Percentiles rank a stretch among this genome's conserved stretches.
Conservation (phyloP, 108 stramenopile genomes). For the Nitzschia palea region DNA sequence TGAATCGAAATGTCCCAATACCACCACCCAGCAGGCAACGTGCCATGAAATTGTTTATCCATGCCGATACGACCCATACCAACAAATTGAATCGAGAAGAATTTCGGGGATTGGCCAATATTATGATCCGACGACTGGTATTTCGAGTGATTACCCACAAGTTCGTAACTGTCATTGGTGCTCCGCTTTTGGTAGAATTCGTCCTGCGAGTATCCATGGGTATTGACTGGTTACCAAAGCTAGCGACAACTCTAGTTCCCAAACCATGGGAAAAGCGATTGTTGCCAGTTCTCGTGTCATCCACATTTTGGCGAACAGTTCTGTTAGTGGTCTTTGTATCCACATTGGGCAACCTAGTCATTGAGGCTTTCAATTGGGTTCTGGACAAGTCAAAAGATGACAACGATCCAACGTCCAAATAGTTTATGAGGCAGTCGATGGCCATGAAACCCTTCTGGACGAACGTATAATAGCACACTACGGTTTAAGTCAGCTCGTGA, state of each 20-base stretch:
- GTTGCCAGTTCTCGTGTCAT: slow-evolving; percentile 27
- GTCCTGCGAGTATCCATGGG: neutral
- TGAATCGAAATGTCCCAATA: slow-evolving; percentile 46
- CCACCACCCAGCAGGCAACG: slow-evolving; percentile 35
- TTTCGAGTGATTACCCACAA: slow-evolving; percentile 36
- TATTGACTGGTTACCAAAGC: slow-evolving; percentile 12
- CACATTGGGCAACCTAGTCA: slow-evolving; percentile 31
- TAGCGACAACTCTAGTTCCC: slow-evolving; percentile 17
- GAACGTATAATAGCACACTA: too few species aligned
- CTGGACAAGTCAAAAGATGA: slow-evolving; percentile 11
- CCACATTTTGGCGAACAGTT: slow-evolving; percentile 28
- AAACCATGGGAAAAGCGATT: slow-evolving; percentile 12
- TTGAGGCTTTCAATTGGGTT: slow-evolving; percentile 22
- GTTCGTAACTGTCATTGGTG: slow-evolving; percentile 42
- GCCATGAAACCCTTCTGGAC: too few species aligned
- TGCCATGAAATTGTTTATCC: slow-evolving; percentile 21
- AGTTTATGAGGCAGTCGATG: too few species aligned
- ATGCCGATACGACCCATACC: slow-evolving; percentile 19
- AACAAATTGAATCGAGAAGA: slow-evolving; percentile 25
- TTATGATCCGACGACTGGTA: slow-evolving; percentile 20
- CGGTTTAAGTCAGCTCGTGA: too few species aligned
- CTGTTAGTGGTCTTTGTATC: slow-evolving; percentile 23
- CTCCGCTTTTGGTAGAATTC: slow-evolving; percentile 34
- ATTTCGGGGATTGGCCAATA: slow-evolving; percentile 25
- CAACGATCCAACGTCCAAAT: too few species aligned